phyloP scores from a whole-genome alignment of 345 rosid species.

The Ceriops tagal region DNA sequence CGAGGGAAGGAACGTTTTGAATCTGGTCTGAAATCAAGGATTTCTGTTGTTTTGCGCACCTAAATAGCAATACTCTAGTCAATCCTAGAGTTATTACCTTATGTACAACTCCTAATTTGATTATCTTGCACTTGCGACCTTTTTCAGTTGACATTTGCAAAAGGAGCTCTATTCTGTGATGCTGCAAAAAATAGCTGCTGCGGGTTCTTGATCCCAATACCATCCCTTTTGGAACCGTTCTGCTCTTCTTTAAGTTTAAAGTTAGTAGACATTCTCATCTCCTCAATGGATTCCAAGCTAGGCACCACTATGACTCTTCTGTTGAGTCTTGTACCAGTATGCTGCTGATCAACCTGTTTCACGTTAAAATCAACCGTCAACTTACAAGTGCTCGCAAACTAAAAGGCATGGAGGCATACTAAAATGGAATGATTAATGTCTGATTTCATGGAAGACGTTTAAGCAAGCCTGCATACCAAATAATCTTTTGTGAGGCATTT shows the following conservation, averaged over 20 bases:
- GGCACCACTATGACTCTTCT: slow-evolving; percentile 58
- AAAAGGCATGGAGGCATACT: background rate
- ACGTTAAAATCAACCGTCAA: background rate
- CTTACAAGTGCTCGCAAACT: background rate
- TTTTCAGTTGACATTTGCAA: slow-evolving; percentile 51
- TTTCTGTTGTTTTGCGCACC: too few relatives aligned
- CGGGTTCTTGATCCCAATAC: slow-evolving; percentile 34
- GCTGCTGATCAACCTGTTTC: slow-evolving; percentile 58
- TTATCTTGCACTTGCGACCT: background rate
- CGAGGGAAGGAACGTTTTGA: too few relatives aligned
- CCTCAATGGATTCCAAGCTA: slow-evolving; percentile 64
- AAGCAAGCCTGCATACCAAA: slow-evolving; percentile 42
- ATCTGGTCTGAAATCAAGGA: too few relatives aligned
- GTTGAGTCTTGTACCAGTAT: slow-evolving; percentile 43
- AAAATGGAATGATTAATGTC: background rate
- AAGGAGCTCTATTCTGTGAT: slow-evolving; percentile 61
- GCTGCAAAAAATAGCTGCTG: slow-evolving; percentile 22
- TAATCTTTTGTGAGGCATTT: slow-evolving; percentile 68
- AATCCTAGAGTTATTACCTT: too few relatives aligned
- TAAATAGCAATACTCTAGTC: too few relatives aligned
- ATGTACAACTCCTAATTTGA: background rate
- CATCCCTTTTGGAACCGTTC: slow-evolving; percentile 26
- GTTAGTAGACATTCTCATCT: slow-evolving; percentile 40
- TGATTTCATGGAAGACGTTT: too few relatives aligned
- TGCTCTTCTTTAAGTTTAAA: slow-evolving; percentile 29